Conservation (phyloP, 768 basidiomycete species). For the Rhodosporidiobolus odoratus region DNA sequence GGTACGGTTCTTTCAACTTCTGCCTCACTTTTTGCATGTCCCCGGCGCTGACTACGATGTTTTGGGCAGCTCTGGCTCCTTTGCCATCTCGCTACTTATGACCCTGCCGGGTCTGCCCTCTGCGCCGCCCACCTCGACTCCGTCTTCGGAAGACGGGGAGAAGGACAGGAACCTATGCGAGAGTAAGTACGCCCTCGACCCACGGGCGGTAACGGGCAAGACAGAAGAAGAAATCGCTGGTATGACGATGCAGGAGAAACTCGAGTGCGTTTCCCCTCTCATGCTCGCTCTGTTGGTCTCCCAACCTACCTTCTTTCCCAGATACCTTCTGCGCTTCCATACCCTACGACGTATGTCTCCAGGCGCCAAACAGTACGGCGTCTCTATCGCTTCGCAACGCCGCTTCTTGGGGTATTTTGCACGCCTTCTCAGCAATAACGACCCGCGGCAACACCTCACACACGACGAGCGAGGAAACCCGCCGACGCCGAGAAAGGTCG, state of each 20-base stretch:
- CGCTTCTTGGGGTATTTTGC: constrained; percentile 73
- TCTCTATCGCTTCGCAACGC: constrained; percentile 66
- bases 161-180: constrained; percentile 50
- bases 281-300: not conserved
- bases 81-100: constrained; percentile 76
- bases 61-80: constrained; percentile 62
- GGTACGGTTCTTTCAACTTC: constrained; percentile 19
- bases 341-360: constrained; percentile 21
- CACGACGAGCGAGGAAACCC: constrained; percentile 15
- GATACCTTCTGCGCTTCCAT: constrained; percentile 31
- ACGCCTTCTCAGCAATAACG: constrained; percentile 27
- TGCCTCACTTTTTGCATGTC: not conserved
- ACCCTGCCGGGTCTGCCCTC: constrained; percentile 54
- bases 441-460: constrained; percentile 51
- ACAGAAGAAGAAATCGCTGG: constrained; percentile 20
- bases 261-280: constrained; percentile 23
- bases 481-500: constrained; percentile 19
- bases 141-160: constrained; percentile 46
- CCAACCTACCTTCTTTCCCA: not conserved
- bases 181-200: constrained; percentile 49
- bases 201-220: constrained; percentile 45
- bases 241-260: constrained; percentile 58
- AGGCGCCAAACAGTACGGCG: constrained; percentile 12
- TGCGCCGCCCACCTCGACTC: constrained; percentile 49
- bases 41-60: not conserved